Conservation (phyloP, 805 yeast genomes). For the Candida koratica region DNA sequence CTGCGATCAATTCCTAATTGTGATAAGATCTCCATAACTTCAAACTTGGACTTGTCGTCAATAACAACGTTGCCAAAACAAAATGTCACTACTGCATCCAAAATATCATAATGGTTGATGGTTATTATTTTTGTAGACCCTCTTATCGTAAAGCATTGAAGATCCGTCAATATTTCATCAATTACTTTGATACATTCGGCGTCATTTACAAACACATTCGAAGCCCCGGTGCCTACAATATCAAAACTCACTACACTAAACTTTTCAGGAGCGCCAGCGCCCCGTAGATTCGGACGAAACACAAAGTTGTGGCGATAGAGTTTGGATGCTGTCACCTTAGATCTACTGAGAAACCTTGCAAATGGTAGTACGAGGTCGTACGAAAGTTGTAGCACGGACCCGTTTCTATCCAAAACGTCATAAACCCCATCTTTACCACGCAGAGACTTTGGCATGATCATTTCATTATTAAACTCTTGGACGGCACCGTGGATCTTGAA, state of each 20-base stretch:
- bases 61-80: conserved; percentile 79
- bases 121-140: conserved; percentile 54
- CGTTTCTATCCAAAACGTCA: conserved; percentile 79
- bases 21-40: conserved; percentile 69
- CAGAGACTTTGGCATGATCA: conserved; percentile 77
- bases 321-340: conserved; percentile 50
- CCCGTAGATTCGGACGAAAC: conserved; percentile 58
- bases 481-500: conserved; percentile 85
- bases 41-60: conserved; percentile 55
- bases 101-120: conserved; percentile 75
- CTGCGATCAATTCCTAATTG: conserved; percentile 69
- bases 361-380: conserved; percentile 86
- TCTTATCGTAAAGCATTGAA: conserved; percentile 59
- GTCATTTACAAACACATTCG: conserved; percentile 55
- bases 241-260: conserved; percentile 87
- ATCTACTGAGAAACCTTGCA: conserved; percentile 77
- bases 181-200: conserved; percentile 85
- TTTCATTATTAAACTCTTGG: conserved; percentile 60
- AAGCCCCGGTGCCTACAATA: conserved; percentile 50
- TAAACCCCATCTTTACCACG: conserved; percentile 65
- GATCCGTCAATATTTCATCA: conserved; percentile 62
- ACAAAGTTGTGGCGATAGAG: conserved; percentile 76
- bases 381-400: conserved; percentile 83
- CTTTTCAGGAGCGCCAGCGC: conserved; percentile 64
- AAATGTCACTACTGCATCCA: conserved; percentile 58